These are phyloP conservation scores for Angomonas deanei DNA, from an alignment of 208 protist genomes.

Conservation along the genomic window DNA sequence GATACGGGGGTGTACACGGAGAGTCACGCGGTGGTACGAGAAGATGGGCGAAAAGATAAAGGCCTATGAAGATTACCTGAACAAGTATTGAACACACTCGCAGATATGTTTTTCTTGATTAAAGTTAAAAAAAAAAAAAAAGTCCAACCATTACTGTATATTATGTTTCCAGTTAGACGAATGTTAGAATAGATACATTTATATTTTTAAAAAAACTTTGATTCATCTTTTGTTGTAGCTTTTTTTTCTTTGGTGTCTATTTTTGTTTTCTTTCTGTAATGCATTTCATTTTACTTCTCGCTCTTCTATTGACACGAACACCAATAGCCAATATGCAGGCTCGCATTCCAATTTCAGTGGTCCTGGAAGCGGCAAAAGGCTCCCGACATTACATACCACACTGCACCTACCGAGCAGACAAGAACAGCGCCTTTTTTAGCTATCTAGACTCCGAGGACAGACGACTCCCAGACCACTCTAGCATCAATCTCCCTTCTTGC, in stretches of 20 bases:
- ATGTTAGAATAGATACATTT: too few species aligned
- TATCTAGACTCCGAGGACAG: slow-evolving; percentile 82
- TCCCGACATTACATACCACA: slow-evolving; percentile 44
- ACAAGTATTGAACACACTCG: neutral
- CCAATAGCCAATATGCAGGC: slow-evolving; percentile 24
- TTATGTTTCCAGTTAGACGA: too few species aligned
- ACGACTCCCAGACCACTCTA: slow-evolving; percentile 48
- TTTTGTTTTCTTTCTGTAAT: slow-evolving; percentile 5
- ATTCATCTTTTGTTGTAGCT: slow-evolving; percentile 6
- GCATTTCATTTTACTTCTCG: slow-evolving; percentile 1
- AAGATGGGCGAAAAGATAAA: slow-evolving; percentile 86
- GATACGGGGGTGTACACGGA: slow-evolving; percentile 79
- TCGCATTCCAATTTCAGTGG: slow-evolving; percentile 52
- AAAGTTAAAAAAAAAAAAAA: neutral
- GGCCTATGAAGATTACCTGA: slow-evolving; percentile 77
- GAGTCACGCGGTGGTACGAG: slow-evolving; percentile 43
- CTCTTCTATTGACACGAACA: neutral
- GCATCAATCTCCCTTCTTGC: slow-evolving; percentile 21
- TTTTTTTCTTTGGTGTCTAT: slow-evolving; percentile 12
- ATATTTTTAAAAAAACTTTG: neutral
- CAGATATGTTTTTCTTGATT: neutral
- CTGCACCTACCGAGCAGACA: slow-evolving; percentile 23
- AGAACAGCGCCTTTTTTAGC: slow-evolving; percentile 34
- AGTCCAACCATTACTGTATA: too few species aligned
- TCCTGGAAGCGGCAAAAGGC: slow-evolving; percentile 21